These are phyloP conservation scores for Colletotrichum sp. DNA, from an alignment of 2,329 filamentous ascomycete genomes.

Conservation along the genomic window DNA sequence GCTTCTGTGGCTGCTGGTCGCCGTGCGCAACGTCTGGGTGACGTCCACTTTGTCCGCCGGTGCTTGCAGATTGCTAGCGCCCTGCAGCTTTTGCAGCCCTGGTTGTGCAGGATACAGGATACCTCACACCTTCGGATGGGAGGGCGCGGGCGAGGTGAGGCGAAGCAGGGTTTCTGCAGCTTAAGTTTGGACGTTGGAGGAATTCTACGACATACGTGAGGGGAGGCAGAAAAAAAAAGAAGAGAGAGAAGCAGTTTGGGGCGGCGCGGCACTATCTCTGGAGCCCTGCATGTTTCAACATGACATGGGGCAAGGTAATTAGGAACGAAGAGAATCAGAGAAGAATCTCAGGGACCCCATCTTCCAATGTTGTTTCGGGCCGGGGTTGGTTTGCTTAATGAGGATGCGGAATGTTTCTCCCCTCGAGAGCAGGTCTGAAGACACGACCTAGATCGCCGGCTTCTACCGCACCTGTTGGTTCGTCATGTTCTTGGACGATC, in stretches of 20 bases:
- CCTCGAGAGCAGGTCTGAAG: not conserved
- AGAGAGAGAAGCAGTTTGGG: not conserved
- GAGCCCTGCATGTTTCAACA: slow-evolving; percentile 15
- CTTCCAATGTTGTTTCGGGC: slow-evolving; percentile 12
- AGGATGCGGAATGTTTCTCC: slow-evolving; percentile 7
- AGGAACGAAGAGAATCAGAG: not conserved
- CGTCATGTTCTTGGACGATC: not conserved
- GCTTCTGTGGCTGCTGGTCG: slow-evolving; percentile 6
- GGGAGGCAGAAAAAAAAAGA: not conserved
- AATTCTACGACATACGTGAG: not conserved
- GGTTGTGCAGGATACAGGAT: not conserved
- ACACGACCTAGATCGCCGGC: not conserved
- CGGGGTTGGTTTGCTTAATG: not conserved
- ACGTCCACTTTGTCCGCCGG: not conserved
- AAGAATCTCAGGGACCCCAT: not conserved
- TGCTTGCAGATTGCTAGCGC: not conserved
- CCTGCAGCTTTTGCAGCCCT: not conserved
- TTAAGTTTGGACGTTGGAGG: not conserved
- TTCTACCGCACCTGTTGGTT: not conserved
- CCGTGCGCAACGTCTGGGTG: slow-evolving; percentile 18
- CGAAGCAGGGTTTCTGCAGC: not conserved
- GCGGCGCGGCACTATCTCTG: not conserved
- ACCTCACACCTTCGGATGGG: not conserved
- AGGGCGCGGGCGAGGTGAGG: not conserved
- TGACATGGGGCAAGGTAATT: slow-evolving; percentile 3